Evolutionary conservation across 345 rosid species (phyloP).

Genomic region (Populus ilicifolia): DNA sequence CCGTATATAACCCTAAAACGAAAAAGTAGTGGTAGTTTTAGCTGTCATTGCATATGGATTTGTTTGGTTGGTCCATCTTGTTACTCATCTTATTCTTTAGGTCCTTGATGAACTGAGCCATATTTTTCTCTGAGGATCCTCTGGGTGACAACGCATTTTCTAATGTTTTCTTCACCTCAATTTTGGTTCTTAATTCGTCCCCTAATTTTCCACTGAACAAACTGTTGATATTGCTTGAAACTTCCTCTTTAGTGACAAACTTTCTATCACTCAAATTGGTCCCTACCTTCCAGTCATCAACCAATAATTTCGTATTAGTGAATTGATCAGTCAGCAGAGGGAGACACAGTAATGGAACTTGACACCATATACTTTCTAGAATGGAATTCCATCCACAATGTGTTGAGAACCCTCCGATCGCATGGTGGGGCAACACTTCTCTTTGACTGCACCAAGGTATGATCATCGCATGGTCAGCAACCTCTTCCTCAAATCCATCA

Average conservation of each 20-base stretch:
- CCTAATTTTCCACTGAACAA: constrained; percentile 47
- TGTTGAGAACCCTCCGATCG: constrained; percentile 71
- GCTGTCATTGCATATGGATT: neutral
- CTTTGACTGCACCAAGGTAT: constrained; percentile 73
- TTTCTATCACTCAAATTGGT: constrained; percentile 43
- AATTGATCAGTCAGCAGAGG: constrained; percentile 81
- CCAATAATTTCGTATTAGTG: constrained; percentile 71
- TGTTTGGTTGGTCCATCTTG: neutral
- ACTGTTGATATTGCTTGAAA: constrained; percentile 36
- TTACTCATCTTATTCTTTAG: constrained; percentile 27
- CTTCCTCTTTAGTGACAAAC: constrained; percentile 38
- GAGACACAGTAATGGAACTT: constrained; percentile 60
- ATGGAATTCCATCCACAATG: constrained; percentile 92
- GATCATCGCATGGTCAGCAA: constrained; percentile 47
- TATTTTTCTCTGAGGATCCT: constrained; percentile 52
- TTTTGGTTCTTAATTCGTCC: constrained; percentile 27
- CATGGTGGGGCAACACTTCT: constrained; percentile 48
- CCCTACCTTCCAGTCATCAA: constrained; percentile 81
- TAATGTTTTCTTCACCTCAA: constrained; percentile 40
- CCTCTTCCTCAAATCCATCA: constrained; percentile 37
- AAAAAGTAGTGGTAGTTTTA: neutral
- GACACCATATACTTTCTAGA: constrained; percentile 63
- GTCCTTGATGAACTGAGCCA: constrained; percentile 41
- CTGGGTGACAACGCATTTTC: constrained; percentile 34
- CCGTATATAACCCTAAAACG: no score